Evolutionary conservation across 164 flowering plant genomes (phyloP).

Genomic region (Hamamelis virginiana): DNA sequence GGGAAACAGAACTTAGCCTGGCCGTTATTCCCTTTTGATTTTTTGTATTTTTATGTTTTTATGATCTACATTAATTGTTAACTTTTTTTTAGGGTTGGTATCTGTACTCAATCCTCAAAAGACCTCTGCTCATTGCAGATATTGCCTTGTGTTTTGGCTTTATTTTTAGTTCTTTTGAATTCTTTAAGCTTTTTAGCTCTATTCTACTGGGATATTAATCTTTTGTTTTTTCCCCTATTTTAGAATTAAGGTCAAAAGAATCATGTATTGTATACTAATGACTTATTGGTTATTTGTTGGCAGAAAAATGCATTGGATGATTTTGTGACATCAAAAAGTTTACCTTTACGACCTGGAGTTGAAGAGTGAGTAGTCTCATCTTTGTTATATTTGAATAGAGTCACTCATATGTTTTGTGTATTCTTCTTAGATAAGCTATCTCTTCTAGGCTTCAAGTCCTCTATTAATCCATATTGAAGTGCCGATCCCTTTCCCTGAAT

Average conservation of each 20-base stretch:
- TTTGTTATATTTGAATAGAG: neutral
- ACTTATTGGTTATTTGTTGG: slow-evolving; percentile 26
- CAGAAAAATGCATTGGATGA: slow-evolving; percentile 89
- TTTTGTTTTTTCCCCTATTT: neutral
- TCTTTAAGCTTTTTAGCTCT: neutral
- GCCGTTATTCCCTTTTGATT: no score
- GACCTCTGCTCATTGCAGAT: no score
- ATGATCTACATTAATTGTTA: no score
- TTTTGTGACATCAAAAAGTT: slow-evolving; percentile 43
- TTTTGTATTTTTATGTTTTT: no score
- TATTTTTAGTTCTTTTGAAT: no score
- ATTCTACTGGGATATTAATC: neutral
- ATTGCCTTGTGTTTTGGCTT: no score
- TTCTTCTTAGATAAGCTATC: neutral
- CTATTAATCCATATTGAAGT: neutral
- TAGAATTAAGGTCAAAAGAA: neutral
- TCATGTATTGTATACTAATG: neutral
- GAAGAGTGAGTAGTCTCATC: slow-evolving; percentile 57
- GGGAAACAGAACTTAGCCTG: no score
- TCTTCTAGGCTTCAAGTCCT: neutral
- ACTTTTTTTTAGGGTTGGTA: neutral
- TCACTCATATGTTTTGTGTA: neutral
- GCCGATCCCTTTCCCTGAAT: neutral
- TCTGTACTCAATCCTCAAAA: no score
- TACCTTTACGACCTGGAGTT: slow-evolving; percentile 81